Evolutionary conservation across 2,329 filamentous ascomycete species (phyloP), one percentile per base, ranked within the genome.

Genomic region (Chaetothyriales sp.): DNA sequence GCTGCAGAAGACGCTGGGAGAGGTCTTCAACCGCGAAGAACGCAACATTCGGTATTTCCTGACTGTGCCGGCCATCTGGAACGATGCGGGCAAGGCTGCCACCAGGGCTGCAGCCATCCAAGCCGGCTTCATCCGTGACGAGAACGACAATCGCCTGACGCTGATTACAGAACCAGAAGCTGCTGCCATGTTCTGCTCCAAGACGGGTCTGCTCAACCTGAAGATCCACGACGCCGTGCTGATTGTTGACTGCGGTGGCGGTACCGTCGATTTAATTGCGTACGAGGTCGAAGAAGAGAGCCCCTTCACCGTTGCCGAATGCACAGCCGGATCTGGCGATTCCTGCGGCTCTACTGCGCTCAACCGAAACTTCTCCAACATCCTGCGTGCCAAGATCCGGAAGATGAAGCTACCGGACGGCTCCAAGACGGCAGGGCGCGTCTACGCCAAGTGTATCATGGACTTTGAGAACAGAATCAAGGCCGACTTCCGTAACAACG

Each of bases 381-480:
- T 98, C 59, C 74, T 96, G 48, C 84, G 92, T 49, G 93, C 90
- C 55, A 96, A 96, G 76, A 96, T 98, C 62, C 79, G 90, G 60
- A 96, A 96, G 75, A 96, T 96, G 92, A 96, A 96, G 71, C 76
- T 98, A 45, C 89, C 92, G 1, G 90, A 96, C 64, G 90, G 89
- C 46, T 95, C 90, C 60, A 93, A 90, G 71, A 96, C 88, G 2
- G 90, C 92, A n/a, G 90, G 90, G 44, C 88, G 90, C 68, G 92
- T 98, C 50, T 96, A 96, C 68, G 90, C 90, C 59, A 96, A 96
- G 73, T 96, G 90, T 68, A 96, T 98, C 70, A 96, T 96, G 90
- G 92, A 98, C 70, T 98, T 98, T 63, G 92, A 98, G 74, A 96
- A 96, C 78, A 78, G 92, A 67, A 95, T 98, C 78, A 98, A 98